Conservation (phyloP, 306 rosid genomes). For the Albizia julibrissin region DNA sequence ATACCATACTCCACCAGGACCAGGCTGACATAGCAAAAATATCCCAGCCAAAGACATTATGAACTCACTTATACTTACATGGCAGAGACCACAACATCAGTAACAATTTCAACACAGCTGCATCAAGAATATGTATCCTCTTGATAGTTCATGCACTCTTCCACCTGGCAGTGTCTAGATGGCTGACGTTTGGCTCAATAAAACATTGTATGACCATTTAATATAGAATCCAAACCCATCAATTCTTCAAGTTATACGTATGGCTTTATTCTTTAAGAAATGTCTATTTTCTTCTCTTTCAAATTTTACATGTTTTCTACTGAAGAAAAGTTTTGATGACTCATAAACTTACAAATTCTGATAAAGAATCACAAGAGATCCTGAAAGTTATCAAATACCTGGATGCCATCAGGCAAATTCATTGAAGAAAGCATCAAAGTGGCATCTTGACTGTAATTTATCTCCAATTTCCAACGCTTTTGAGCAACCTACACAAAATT, state of each 20-base stretch:
- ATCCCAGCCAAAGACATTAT: neutral
- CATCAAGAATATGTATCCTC: neutral
- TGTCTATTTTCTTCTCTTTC: neutral
- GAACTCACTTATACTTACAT: conserved; percentile 9
- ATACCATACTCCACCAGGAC: neutral
- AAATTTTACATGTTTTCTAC: neutral
- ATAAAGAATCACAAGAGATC: conserved; percentile 6
- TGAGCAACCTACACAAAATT: conserved; percentile 65
- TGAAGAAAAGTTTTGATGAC: neutral
- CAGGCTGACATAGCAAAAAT: conserved; percentile 5
- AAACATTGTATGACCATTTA: conserved; percentile 6
- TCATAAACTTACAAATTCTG: neutral
- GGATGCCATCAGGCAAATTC: conserved; percentile 94
- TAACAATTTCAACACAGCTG: neutral
- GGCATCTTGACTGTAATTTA: conserved; percentile 81
- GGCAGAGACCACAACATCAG: neutral
- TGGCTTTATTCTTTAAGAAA: neutral
- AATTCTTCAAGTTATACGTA: neutral
- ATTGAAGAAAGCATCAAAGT: conserved; percentile 92
- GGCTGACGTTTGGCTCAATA: neutral
- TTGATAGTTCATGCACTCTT: neutral
- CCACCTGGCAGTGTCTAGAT: neutral
- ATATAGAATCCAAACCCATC: neutral
- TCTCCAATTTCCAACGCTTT: conserved; percentile 91
- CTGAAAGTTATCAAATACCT: conserved; percentile 50